phyloP scores from a whole-genome alignment of 805 yeast species.

The Groenewaldozyma tartarivorans region DNA sequence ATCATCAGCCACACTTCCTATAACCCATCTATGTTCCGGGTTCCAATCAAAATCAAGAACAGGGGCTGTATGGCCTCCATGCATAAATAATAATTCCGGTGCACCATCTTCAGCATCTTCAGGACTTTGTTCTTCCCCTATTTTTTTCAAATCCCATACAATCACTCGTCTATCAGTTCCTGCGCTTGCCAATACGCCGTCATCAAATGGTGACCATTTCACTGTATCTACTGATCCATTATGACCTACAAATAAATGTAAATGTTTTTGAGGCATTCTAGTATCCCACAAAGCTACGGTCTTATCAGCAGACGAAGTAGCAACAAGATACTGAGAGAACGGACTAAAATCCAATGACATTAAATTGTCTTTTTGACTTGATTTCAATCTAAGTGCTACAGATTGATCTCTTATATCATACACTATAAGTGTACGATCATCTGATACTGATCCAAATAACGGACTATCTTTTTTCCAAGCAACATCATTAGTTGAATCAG shows the following conservation, averaged over 20 bases:
- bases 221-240: slow-evolving; percentile 45
- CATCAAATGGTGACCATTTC: slow-evolving; percentile 42
- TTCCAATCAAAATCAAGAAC: slow-evolving; percentile 62
- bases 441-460: slow-evolving; percentile 63
- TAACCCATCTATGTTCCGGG: slow-evolving; percentile 47
- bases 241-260: slow-evolving; percentile 64
- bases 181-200: slow-evolving; percentile 46
- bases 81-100: slow-evolving; percentile 69
- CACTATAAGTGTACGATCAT: slow-evolving; percentile 52
- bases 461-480: slow-evolving; percentile 41
- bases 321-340: slow-evolving; percentile 40
- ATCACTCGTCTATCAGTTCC: slow-evolving; percentile 61
- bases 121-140: slow-evolving; percentile 43
- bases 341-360: slow-evolving; percentile 65
- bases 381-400: slow-evolving; percentile 29
- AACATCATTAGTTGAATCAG: slow-evolving; percentile 46
- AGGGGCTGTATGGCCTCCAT: slow-evolving; percentile 77
- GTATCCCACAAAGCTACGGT: slow-evolving; percentile 68
- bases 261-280: slow-evolving; percentile 47
- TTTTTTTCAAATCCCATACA: slow-evolving; percentile 60
- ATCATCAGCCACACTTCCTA: slow-evolving; percentile 69
- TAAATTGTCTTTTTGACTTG: slow-evolving; percentile 52
- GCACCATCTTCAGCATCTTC: slow-evolving; percentile 56
- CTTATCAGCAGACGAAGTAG: slow-evolving; percentile 72
- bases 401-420: slow-evolving; percentile 42